Evolutionary conservation across 129 eudicot genomes (phyloP).

Genomic region (Helianthus tuberosus): DNA sequence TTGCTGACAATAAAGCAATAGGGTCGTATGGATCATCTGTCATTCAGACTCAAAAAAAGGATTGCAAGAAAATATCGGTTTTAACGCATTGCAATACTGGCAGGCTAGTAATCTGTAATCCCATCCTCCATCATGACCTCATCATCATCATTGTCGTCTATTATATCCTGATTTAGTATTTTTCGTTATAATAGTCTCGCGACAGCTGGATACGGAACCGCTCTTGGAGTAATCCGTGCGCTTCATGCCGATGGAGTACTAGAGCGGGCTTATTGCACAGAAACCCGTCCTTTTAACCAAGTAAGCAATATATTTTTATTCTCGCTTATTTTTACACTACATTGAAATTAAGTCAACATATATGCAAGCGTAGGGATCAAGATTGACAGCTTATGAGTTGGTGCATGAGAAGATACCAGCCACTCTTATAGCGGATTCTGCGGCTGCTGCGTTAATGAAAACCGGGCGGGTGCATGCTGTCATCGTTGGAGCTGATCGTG

Average conservation of each 20-base stretch:
- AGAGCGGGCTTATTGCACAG: constrained; percentile 91
- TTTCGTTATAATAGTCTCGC: constrained; percentile 60
- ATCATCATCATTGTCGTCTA: not conserved
- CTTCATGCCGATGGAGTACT: constrained; percentile 78
- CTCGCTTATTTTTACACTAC: not conserved
- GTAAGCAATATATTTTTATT: constrained; percentile 39
- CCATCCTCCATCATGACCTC: not conserved
- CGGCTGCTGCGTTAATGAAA: constrained; percentile 95
- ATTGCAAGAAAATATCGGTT: constrained; percentile 53
- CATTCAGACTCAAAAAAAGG: constrained; percentile 49
- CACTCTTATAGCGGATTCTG: constrained; percentile 95
- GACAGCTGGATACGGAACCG: constrained; percentile 99
- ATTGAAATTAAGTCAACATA: not conserved
- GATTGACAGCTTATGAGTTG: constrained; percentile 90
- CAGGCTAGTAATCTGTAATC: constrained; percentile 45
- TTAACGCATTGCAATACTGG: constrained; percentile 99
- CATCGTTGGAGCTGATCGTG: constrained; percentile 98
- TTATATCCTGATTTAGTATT: constrained; percentile 5
- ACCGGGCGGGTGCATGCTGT: constrained; percentile 81
- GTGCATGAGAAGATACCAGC: constrained; percentile 95
- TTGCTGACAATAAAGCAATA: constrained; percentile 93
- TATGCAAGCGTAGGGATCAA: constrained; percentile 72
- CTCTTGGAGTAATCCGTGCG: constrained; percentile 91
- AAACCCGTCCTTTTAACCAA: constrained; percentile 97
- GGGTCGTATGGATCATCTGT: constrained; percentile 82